phyloP scores from a whole-genome alignment of 192 early-diverging fungal genomes.

The Entrophospora sp. region DNA sequence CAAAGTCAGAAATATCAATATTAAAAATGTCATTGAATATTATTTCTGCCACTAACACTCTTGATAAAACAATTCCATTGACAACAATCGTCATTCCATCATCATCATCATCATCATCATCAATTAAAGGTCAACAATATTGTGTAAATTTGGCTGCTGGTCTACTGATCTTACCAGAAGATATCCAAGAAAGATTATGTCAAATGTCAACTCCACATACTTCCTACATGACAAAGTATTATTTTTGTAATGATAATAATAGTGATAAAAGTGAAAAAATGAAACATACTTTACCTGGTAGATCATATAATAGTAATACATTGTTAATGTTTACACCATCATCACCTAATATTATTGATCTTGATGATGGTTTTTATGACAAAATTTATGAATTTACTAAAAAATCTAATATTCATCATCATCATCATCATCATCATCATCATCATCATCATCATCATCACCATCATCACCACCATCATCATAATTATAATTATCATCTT shows the following conservation, averaged over 20 bases:
- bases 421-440: too few species aligned
- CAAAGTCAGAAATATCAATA: too few species aligned
- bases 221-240: neutral
- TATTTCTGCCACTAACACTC: constrained; percentile 21
- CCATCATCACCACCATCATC: neutral
- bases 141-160: constrained; percentile 35
- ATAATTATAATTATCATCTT: neutral
- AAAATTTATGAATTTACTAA: neutral
- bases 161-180: constrained; percentile 34
- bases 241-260: neutral
- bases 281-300: constrained; percentile 15
- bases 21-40: too few species aligned
- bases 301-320: constrained; percentile 18
- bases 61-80: neutral
- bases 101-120: neutral
- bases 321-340: neutral
- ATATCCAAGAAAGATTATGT: constrained; percentile 24
- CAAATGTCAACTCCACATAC: too few species aligned
- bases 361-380: too few species aligned
- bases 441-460: too few species aligned
- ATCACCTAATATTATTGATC: too few species aligned
- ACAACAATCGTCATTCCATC: neutral
- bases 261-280: too few species aligned
- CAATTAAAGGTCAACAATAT: constrained; percentile 14
- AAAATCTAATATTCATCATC: too few species aligned